Evolutionary conservation across 2,329 filamentous ascomycete species (phyloP).

Genomic region (Alternaria viburni): DNA sequence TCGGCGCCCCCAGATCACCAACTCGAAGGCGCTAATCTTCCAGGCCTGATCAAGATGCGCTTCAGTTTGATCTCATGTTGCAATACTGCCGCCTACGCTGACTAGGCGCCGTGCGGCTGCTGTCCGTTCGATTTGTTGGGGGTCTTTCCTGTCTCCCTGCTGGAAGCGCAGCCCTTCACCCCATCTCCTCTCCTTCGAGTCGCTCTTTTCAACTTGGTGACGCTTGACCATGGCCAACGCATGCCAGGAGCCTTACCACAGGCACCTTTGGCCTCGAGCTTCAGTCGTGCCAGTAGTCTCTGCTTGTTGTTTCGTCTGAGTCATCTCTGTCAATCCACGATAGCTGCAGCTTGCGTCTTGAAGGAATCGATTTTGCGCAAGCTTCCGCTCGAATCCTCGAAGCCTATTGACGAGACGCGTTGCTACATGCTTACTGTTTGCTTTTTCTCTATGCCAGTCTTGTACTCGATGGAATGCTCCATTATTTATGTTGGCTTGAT

Average conservation of each 20-base stretch:
- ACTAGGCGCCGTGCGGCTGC: conserved; percentile 25
- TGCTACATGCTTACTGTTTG: background rate
- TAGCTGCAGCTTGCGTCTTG: background rate
- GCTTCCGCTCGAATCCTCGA: background rate
- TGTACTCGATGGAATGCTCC: background rate
- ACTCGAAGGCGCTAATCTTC: conserved; percentile 27
- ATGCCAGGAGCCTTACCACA: background rate
- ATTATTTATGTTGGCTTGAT: background rate
- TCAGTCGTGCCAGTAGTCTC: background rate
- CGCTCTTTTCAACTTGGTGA: background rate
- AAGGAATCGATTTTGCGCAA: background rate
- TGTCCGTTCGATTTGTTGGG: conserved; percentile 25
- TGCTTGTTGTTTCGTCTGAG: background rate
- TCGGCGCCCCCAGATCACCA: conserved; percentile 40
- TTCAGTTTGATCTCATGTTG: conserved; percentile 32
- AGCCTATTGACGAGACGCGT: background rate
- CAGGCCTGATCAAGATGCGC: conserved; percentile 39
- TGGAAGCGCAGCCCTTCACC: conserved; percentile 21
- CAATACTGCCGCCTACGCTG: conserved; percentile 23
- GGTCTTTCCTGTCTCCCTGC: conserved; percentile 29
- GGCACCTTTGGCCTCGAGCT: background rate
- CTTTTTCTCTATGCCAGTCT: background rate
- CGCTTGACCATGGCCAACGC: background rate
- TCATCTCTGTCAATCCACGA: background rate
- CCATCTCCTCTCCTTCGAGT: conserved; percentile 17